These are phyloP conservation scores for Aquilaria yunnanensis DNA, from an alignment of 345 rosid species.

Conservation along the genomic window DNA sequence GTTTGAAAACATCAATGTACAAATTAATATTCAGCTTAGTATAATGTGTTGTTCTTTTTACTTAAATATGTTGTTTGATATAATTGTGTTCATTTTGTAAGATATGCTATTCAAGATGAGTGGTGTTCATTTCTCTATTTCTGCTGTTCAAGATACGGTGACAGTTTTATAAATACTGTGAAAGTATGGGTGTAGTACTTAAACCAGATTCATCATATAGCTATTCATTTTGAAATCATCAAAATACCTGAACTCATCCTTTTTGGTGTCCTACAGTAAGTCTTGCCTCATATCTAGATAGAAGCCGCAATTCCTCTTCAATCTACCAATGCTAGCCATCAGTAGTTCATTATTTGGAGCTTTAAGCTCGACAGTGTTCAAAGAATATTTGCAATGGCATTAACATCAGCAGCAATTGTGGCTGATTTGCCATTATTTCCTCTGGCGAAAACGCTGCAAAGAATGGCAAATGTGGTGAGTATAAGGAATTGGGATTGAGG, in stretches of 20 bases:
- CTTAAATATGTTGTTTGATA: no score
- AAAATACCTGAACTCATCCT: slow-evolving; percentile 47
- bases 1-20: no score
- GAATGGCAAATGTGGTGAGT: slow-evolving; percentile 58
- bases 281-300: slow-evolving; percentile 72
- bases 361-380: slow-evolving; percentile 10
- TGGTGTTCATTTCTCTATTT: no score
- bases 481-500: slow-evolving; percentile 9
- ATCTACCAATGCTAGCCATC: slow-evolving; percentile 27
- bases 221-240: slow-evolving; percentile 54
- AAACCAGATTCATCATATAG: no score
- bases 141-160: no score
- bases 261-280: slow-evolving; percentile 26
- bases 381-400: slow-evolving; percentile 1
- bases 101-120: no score
- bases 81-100: no score
- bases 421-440: slow-evolving; percentile 43
- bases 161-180: no score
- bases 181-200: no score
- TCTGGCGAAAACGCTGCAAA: slow-evolving; percentile 65
- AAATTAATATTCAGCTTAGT: no score
- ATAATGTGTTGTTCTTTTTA: no score
- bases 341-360: slow-evolving; percentile 12
- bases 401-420: background rate
- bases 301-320: slow-evolving; percentile 69